Conservation (phyloP, 2,329 filamentous ascomycete species). For the Venturia pyrina region DNA sequence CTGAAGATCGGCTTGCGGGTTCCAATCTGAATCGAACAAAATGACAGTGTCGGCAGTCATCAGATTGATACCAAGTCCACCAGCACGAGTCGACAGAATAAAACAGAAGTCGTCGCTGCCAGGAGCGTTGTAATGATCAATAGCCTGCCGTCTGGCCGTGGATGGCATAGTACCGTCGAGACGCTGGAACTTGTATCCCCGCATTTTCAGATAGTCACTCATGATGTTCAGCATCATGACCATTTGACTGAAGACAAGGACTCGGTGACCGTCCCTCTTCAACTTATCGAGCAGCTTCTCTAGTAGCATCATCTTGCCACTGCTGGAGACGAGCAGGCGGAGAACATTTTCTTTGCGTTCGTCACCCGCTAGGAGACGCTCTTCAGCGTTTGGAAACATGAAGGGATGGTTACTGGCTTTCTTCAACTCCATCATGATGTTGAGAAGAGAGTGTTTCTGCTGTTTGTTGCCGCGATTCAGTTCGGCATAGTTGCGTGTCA, state of each 20-base stretch:
- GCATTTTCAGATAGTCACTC: slow-evolving; percentile 82
- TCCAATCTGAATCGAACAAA: slow-evolving; percentile 98
- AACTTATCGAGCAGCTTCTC: slow-evolving; percentile 92
- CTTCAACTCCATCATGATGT: slow-evolving; percentile 99
- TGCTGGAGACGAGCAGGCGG: slow-evolving; percentile 88
- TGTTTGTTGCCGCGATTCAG: slow-evolving; percentile 80
- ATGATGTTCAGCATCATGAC: slow-evolving; percentile 97
- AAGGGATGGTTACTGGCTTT: slow-evolving; percentile 98
- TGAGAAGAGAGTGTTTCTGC: slow-evolving; percentile 88
- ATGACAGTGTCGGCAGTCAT: slow-evolving; percentile 99
- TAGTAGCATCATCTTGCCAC: slow-evolving; percentile 98
- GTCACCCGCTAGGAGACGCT: slow-evolving; percentile 73
- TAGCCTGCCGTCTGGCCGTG: slow-evolving; percentile 78
- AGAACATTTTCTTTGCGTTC: slow-evolving; percentile 71
- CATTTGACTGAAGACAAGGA: slow-evolving; percentile 99
- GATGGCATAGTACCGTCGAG: slow-evolving; percentile 92
- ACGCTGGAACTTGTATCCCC: slow-evolving; percentile 91
- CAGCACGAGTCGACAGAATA: slow-evolving; percentile 84
- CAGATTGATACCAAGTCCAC: slow-evolving; percentile 95
- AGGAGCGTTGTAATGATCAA: slow-evolving; percentile 97
- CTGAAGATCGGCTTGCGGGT: slow-evolving; percentile 93
- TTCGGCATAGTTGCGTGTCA: slow-evolving; percentile 91
- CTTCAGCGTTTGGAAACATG: slow-evolving; percentile 92
- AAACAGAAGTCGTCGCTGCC: slow-evolving; percentile 96
- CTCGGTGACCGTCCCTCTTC: slow-evolving; percentile 86